phyloP scores from a whole-genome alignment of 1,284 basidiomycete species.

The Naganishia liquefaciens region DNA sequence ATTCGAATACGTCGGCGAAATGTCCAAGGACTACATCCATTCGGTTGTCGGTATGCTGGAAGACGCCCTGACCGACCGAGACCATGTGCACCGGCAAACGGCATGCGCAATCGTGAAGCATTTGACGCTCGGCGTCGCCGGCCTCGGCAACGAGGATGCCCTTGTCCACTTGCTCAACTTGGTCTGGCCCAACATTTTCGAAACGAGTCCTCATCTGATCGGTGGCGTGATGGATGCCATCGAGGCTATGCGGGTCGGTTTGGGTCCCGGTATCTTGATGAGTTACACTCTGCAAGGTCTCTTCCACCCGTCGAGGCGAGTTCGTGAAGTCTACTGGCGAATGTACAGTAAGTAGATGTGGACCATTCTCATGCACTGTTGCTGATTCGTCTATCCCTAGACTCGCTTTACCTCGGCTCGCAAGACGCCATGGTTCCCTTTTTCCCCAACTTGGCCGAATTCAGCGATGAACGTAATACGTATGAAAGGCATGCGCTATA shows the following conservation, averaged over 20 bases:
- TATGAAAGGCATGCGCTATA: slow-evolving; percentile 83
- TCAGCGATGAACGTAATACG: slow-evolving; percentile 83
- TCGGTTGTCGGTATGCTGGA: slow-evolving; percentile 97
- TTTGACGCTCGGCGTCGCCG: slow-evolving; percentile 92
- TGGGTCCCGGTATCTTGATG: slow-evolving; percentile 89
- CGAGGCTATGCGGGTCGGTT: slow-evolving; percentile 92
- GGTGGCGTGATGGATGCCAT: slow-evolving; percentile 95
- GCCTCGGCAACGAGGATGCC: slow-evolving; percentile 95
- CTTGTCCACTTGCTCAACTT: slow-evolving; percentile 97
- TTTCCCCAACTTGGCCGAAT: slow-evolving; percentile 84
- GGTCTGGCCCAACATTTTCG: slow-evolving; percentile 98
- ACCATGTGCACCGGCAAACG: slow-evolving; percentile 96
- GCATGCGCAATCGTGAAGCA: slow-evolving; percentile 99
- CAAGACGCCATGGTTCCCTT: slow-evolving; percentile 89
- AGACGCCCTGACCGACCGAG: slow-evolving; percentile 95
- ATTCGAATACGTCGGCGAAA: slow-evolving; percentile 99
- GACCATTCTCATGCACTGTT: background rate
- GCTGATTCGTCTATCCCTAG: slow-evolving; percentile 36
- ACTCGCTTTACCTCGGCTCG: slow-evolving; percentile 78
- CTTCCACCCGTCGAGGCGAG: slow-evolving; percentile 94
- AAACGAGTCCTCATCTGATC: slow-evolving; percentile 97
- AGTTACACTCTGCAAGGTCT: slow-evolving; percentile 81
- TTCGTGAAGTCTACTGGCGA: slow-evolving; percentile 93
- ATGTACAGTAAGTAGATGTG: slow-evolving; percentile 70
- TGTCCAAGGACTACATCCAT: slow-evolving; percentile 97